phyloP scores from a whole-genome alignment of 805 yeast species.

The Priceomyces castillae region DNA sequence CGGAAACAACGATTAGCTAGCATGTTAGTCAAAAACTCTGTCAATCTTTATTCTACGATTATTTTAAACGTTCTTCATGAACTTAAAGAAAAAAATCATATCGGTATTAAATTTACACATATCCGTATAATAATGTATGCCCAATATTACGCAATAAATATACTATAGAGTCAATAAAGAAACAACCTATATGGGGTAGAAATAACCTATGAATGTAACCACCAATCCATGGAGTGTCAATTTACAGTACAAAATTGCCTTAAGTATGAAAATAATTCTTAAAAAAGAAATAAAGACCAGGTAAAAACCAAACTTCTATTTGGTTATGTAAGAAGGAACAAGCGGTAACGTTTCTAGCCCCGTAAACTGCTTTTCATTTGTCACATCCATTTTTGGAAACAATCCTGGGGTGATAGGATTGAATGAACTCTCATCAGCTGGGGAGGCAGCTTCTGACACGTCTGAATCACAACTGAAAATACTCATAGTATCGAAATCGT shows the following conservation, averaged over 20 bases:
- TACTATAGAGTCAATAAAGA: too few species aligned
- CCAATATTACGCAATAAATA: background rate
- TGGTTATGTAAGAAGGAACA: conserved; percentile 25
- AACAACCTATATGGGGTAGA: too few species aligned
- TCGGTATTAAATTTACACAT: background rate
- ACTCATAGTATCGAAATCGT: background rate
- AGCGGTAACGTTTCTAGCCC: conserved; percentile 26
- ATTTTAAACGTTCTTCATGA: too few species aligned
- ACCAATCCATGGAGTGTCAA: too few species aligned
- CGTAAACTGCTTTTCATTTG: conserved; percentile 24
- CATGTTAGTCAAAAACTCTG: background rate
- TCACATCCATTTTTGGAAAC: conserved; percentile 31
- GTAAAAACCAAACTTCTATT: conserved; percentile 8
- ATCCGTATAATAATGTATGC: background rate
- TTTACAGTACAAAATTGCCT: too few species aligned
- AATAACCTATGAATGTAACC: too few species aligned
- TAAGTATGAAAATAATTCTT: too few species aligned
- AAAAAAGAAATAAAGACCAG: too few species aligned
- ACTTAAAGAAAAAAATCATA: background rate
- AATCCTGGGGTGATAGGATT: conserved; percentile 36
- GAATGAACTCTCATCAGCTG: background rate
- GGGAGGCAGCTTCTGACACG: background rate
- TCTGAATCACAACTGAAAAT: background rate
- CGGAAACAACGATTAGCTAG: background rate
- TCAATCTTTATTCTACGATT: too few species aligned